Conservation (phyloP, 2,329 filamentous ascomycete genomes). For the Botrytis tulipae region DNA sequence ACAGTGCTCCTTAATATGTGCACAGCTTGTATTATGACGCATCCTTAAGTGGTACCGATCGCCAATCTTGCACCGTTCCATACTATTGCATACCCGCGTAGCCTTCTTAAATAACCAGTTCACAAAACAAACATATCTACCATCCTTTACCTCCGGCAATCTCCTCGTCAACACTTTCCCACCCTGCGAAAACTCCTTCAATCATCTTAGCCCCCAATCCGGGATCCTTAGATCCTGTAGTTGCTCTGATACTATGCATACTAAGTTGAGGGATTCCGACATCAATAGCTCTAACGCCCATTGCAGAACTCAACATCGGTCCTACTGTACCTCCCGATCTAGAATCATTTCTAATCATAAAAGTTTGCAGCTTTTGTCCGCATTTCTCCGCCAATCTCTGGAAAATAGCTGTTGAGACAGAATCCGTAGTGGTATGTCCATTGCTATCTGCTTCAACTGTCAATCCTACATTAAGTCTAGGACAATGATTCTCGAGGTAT, state of each 20-base stretch:
- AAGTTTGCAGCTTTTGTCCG: slow-evolving; percentile 73
- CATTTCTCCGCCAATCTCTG: slow-evolving; percentile 73
- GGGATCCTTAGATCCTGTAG: slow-evolving; percentile 80
- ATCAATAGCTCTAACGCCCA: slow-evolving; percentile 81
- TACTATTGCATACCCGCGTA: background rate
- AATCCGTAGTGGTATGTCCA: slow-evolving; percentile 94
- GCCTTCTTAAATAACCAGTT: background rate
- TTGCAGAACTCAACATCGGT: slow-evolving; percentile 76
- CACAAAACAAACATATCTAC: slow-evolving; percentile 31
- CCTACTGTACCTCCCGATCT: slow-evolving; percentile 93
- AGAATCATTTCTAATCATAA: slow-evolving; percentile 93
- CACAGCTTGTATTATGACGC: background rate
- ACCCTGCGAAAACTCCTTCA: slow-evolving; percentile 83
- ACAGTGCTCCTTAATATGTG: background rate
- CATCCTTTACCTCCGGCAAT: slow-evolving; percentile 47
- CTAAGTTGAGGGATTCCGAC: slow-evolving; percentile 87
- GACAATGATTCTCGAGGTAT: slow-evolving; percentile 83
- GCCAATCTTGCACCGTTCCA: background rate
- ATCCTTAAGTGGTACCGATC: background rate
- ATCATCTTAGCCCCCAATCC: slow-evolving; percentile 86
- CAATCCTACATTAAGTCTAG: slow-evolving; percentile 84
- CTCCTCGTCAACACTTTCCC: slow-evolving; percentile 79
- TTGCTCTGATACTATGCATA: slow-evolving; percentile 92
- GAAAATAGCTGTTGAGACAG: slow-evolving; percentile 77
- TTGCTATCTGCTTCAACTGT: slow-evolving; percentile 80